Evolutionary conservation across 305 asterid species (phyloP).

Genomic region (Withania somnifera): DNA sequence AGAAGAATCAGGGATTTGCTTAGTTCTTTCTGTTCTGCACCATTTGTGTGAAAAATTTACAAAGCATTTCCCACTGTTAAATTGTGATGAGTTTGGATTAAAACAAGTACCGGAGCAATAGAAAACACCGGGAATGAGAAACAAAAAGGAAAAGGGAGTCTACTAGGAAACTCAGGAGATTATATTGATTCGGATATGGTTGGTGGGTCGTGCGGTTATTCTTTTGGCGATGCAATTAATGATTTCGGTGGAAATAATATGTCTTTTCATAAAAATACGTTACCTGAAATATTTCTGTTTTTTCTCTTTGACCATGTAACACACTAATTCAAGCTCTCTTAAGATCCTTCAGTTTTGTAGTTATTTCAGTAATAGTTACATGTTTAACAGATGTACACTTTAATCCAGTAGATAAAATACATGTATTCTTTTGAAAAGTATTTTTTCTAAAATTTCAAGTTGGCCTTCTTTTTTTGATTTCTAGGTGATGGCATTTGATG

Average conservation of each 20-base stretch:
- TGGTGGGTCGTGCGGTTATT: not conserved
- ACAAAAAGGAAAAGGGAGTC: not conserved
- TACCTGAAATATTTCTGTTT: not conserved
- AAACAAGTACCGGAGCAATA: not conserved
- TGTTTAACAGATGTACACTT: not conserved
- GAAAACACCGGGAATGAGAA: not conserved
- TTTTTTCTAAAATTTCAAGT: not conserved
- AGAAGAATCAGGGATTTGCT: not conserved
- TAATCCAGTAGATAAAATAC: not conserved
- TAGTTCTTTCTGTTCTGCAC: not conserved
- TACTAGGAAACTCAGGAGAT: not conserved
- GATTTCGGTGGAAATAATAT: not conserved
- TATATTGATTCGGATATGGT: not conserved
- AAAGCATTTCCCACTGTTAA: not conserved
- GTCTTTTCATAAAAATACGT: not conserved
- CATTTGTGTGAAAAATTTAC: not conserved
- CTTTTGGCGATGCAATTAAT: not conserved
- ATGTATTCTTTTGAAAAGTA: not conserved
- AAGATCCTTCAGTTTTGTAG: not conserved
- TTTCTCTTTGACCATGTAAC: not conserved
- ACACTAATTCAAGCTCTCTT: not conserved
- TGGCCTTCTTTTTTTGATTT: not conserved
- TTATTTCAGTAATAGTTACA: not conserved
- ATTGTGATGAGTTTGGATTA: not conserved
- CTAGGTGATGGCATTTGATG: slow-evolving; percentile 12